A percentile compares a stretch with the other conserved stretches of the same genome.
Conservation (phyloP, 169 alveolate genomes). For the Eimeria acervulina region DNA sequence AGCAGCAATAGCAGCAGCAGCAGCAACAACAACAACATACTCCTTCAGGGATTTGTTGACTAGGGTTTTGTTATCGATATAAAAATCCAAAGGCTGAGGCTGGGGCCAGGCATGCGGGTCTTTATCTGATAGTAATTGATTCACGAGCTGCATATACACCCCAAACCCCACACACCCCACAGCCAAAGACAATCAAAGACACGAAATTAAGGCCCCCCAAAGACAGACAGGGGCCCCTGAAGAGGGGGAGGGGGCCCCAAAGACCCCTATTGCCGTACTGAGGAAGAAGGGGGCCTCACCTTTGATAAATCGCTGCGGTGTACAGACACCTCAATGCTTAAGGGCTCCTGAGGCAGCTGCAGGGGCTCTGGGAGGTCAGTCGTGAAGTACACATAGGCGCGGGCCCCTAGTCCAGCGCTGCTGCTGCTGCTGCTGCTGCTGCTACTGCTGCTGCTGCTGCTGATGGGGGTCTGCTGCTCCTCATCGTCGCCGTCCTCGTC, state of each 20-base stretch:
- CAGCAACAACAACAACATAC: slow-evolving; percentile 17
- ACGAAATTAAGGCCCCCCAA: background rate
- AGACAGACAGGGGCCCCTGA: background rate
- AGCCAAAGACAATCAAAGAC: background rate
- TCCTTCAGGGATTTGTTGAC: slow-evolving; percentile 55
- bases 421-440: background rate
- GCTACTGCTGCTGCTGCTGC: too few relatives aligned
- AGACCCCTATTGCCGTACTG: too few relatives aligned
- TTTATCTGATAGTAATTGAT: slow-evolving; percentile 3
- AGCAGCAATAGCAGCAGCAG: background rate
- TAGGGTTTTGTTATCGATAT: slow-evolving; percentile 35
- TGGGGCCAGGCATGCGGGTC: slow-evolving; percentile 13
- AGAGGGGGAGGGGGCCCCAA: background rate
- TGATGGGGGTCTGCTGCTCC: too few relatives aligned
- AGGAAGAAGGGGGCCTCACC: background rate
- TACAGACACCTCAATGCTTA: slow-evolving; percentile 43
- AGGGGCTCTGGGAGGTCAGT: slow-evolving; percentile 35
- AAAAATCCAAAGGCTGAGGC: slow-evolving; percentile 75
- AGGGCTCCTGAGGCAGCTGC: slow-evolving; percentile 24
- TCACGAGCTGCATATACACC: slow-evolving; percentile 57
- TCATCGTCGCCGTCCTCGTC: too few relatives aligned
- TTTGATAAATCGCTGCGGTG: too few relatives aligned
- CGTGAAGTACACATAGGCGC: slow-evolving; percentile 36
- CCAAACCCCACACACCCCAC: background rate
- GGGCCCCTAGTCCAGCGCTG: background rate